phyloP scores from a whole-genome alignment of 192 early-diverging fungal species.

The Dissophora ornata region DNA sequence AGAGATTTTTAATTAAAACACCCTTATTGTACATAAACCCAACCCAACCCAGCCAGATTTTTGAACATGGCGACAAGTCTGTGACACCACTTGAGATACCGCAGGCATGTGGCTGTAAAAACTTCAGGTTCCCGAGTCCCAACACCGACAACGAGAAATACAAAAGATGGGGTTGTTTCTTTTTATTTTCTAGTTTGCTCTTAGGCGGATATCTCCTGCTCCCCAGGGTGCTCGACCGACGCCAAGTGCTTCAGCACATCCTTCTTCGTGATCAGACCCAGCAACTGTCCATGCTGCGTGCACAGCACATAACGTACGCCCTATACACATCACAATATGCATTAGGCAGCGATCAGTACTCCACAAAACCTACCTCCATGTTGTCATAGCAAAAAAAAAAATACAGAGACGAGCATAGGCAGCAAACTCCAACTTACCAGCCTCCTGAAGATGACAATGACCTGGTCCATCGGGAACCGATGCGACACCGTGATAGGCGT shows the following conservation, averaged over 20 bases:
- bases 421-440: slow-evolving; percentile 60
- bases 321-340: slow-evolving; percentile 5
- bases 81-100: too few relatives aligned
- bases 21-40: background rate
- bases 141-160: too few relatives aligned
- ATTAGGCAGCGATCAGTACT: background rate
- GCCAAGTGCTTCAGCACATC: slow-evolving; percentile 68
- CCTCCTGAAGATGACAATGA: slow-evolving; percentile 75
- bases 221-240: slow-evolving; percentile 45
- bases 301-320: slow-evolving; percentile 72
- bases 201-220: slow-evolving; percentile 28
- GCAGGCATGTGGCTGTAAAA: too few relatives aligned
- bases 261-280: slow-evolving; percentile 80
- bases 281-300: slow-evolving; percentile 66
- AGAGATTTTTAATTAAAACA: slow-evolving; percentile 10
- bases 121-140: too few relatives aligned
- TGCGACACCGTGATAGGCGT: slow-evolving; percentile 75
- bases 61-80: too few relatives aligned
- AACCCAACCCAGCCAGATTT: too few relatives aligned
- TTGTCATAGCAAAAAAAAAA: slow-evolving; percentile 5
- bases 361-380: background rate
- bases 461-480: slow-evolving; percentile 69
- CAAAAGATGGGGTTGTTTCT: background rate
- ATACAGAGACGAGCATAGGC: background rate
- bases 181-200: background rate